Conservation (phyloP, 306 rosid genomes). For the Sicyos edulis region DNA sequence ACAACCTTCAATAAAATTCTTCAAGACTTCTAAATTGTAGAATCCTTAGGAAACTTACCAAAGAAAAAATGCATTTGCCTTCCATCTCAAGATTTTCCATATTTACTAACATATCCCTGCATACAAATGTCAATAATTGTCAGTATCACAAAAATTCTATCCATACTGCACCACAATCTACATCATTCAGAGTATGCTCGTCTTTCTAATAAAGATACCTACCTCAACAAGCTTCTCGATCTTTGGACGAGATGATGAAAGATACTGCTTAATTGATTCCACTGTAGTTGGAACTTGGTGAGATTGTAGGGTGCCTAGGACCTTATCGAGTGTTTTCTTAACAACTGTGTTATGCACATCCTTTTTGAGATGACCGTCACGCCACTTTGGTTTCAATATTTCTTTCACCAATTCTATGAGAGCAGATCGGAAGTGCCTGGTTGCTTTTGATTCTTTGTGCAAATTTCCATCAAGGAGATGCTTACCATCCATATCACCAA, state of each 20-base stretch:
- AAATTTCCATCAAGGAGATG: slow-evolving; percentile 33
- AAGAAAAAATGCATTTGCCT: slow-evolving; percentile 30
- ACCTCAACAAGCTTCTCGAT: slow-evolving; percentile 82
- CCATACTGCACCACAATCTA: slow-evolving; percentile 17
- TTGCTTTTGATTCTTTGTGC: slow-evolving; percentile 49
- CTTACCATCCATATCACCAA: slow-evolving; percentile 42
- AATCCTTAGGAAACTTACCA: slow-evolving; percentile 48
- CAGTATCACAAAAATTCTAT: slow-evolving; percentile 30
- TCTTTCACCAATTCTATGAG: slow-evolving; percentile 83
- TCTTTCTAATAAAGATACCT: slow-evolving; percentile 30
- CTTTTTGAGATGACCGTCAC: slow-evolving; percentile 70
- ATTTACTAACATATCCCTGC: slow-evolving; percentile 92
- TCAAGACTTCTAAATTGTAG: slow-evolving; percentile 20
- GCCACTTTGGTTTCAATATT: slow-evolving; percentile 87
- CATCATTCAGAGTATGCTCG: slow-evolving; percentile 21
- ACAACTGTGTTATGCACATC: slow-evolving; percentile 72
- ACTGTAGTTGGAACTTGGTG: slow-evolving; percentile 58
- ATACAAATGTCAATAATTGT: slow-evolving; percentile 36
- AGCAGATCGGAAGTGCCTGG: slow-evolving; percentile 49
- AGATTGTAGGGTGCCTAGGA: slow-evolving; percentile 62
- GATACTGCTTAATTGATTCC: slow-evolving; percentile 57
- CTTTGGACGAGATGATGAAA: slow-evolving; percentile 54
- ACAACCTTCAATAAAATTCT: slow-evolving; percentile 10
- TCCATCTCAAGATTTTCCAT: slow-evolving; percentile 66
- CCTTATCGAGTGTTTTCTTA: slow-evolving; percentile 76